Evolutionary conservation across 768 basidiomycete genomes (phyloP), one percentile per base, ranked within the genome.

Genomic region (Boletus rubroflammeus): DNA sequence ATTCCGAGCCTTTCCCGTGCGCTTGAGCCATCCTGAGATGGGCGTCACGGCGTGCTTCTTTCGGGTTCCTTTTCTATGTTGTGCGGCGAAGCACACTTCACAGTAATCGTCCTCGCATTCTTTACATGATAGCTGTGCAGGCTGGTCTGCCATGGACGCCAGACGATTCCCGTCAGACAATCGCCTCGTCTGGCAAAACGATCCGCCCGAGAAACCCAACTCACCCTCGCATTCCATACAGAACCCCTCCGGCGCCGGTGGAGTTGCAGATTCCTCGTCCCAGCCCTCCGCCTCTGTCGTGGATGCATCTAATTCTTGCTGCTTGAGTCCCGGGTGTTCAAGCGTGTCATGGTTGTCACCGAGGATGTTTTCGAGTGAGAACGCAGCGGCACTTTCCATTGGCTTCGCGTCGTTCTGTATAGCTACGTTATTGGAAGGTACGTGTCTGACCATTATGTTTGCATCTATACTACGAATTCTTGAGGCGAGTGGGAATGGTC

Each of bases 171-270:
- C 41, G 23, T 54, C 49, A 57, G 41, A 44, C n/a, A 13, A 29
- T 45, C 38, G 17, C 44, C 31, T 7, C 9, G 29, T 9, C n/a
- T n/a, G n/a, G 13, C 39, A 43, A 43, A 5, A 48, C 39, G 28
- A 21, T 21, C 35, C 47, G 28, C 26, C 9, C 19, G 7, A 11
- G 11, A 23, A 15, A 32, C 9, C 15, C 11, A 3, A 34, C 72
- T 62, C 56, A 90, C 91, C 91, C 82, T 93, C 91, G 66, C 91
- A 93, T 69, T 93, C 91, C 49, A 92, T 69, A 58, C 91, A 93
- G 63, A 76, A 86, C 0, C 88, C 90, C 49, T 88, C 84, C 11
- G 73, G 69, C 14, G 75, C 72, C 9, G 77, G 74, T 38, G 70
- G 75, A 53, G 69, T 67, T 0, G 67, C 64, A 11, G 75, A 73